A percentile compares a stretch with the other conserved stretches of the same genome.
Conservation (phyloP, 139 green algal species). For the Deuterostichococcus epilithicus region DNA sequence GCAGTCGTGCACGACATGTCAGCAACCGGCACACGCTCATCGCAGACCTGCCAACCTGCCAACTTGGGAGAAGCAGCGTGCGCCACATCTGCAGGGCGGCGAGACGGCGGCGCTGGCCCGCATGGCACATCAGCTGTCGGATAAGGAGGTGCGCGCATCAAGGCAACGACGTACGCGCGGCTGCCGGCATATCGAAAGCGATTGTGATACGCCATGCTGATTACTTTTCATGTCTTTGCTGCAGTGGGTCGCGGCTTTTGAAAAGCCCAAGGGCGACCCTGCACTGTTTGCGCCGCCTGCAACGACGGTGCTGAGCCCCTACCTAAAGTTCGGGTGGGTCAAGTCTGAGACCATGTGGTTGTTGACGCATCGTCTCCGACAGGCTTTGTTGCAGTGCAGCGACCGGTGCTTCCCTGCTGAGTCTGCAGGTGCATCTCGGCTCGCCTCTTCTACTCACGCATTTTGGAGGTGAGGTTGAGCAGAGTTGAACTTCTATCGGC, state of each 20-base stretch:
- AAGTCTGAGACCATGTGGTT: too few species aligned
- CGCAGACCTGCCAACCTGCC: too few species aligned
- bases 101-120: slow-evolving; percentile 60
- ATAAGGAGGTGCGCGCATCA: slow-evolving; percentile 29
- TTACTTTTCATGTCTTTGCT: not conserved
- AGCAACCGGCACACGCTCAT: not conserved
- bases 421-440: slow-evolving; percentile 50
- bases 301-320: slow-evolving; percentile 68
- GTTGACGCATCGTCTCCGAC: too few species aligned
- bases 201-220: too few species aligned
- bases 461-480: slow-evolving; percentile 26
- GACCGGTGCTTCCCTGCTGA: too few species aligned
- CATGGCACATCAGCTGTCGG: slow-evolving; percentile 50
- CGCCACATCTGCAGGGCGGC: slow-evolving; percentile 45
- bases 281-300: slow-evolving; percentile 41
- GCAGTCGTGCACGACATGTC: not conserved
- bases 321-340: slow-evolving; percentile 87
- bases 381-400: too few species aligned
- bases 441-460: slow-evolving; percentile 39
- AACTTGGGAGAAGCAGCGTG: too few species aligned
- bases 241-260: slow-evolving; percentile 72
- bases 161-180: too few species aligned
- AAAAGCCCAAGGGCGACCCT: slow-evolving; percentile 87
- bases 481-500: not conserved
- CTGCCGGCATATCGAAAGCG: too few species aligned